phyloP scores from a whole-genome alignment of 2,329 filamentous ascomycete species.

The Phyllosticta citriasiana region DNA sequence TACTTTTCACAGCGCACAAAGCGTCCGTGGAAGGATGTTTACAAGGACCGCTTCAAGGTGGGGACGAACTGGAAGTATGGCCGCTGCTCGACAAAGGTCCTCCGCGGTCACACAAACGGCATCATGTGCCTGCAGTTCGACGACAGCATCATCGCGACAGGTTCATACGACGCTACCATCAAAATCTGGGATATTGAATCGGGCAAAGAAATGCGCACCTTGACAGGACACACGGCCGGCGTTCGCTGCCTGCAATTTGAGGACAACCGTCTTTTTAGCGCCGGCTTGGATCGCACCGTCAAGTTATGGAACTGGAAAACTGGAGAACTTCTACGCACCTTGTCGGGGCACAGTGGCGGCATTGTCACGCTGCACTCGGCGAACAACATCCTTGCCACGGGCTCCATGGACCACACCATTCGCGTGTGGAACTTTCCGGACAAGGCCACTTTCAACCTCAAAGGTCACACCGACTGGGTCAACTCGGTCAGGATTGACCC shows the following conservation, averaged over 20 bases:
- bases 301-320: conserved; percentile 97
- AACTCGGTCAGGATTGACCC: conserved; percentile 89
- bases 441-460: conserved; percentile 67
- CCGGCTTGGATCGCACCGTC: conserved; percentile 76
- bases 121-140: conserved; percentile 74
- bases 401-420: conserved; percentile 79
- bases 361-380: conserved; percentile 86
- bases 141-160: conserved; percentile 83
- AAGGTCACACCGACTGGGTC: conserved; percentile 88
- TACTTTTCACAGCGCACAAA: conserved; percentile 38
- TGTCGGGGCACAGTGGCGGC: conserved; percentile 68
- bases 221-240: conserved; percentile 70
- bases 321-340: conserved; percentile 72
- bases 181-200: conserved; percentile 95
- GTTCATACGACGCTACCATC: conserved; percentile 88
- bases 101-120: conserved; percentile 82
- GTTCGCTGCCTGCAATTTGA: conserved; percentile 90
- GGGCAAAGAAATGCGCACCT: conserved; percentile 73
- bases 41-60: conserved; percentile 89
- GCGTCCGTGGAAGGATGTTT: conserved; percentile 92
- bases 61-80: conserved; percentile 98
- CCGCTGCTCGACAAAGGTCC: conserved; percentile 70
- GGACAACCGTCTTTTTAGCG: conserved; percentile 81
- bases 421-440: conserved; percentile 89
- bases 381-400: conserved; percentile 72